These are phyloP conservation scores for Cymbidium sinense DNA, from an alignment of 106 monocot genomes.

Conservation along the genomic window DNA sequence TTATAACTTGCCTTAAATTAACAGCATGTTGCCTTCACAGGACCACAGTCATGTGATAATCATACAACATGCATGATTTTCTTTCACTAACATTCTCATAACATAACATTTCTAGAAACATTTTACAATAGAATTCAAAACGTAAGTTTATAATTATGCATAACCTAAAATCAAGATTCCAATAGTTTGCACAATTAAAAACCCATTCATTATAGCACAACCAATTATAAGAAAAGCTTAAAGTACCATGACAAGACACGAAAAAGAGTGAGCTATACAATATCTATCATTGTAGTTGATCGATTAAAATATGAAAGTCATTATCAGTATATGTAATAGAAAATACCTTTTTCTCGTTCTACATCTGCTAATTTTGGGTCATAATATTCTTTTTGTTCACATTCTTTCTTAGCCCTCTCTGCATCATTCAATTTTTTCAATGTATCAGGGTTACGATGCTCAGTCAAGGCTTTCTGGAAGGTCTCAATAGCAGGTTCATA, in stretches of 20 bases:
- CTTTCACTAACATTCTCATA: no score
- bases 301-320: not conserved
- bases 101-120: no score
- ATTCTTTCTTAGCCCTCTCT: conserved; percentile 80
- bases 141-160: not conserved
- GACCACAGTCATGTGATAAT: no score
- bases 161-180: not conserved
- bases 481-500: conserved; percentile 81
- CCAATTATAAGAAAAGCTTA: no score
- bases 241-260: no score
- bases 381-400: conserved; percentile 84
- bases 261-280: no score
- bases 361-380: conserved; percentile 89
- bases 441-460: conserved; percentile 90
- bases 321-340: not conserved
- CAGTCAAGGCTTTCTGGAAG: conserved; percentile 91
- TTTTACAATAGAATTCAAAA: not conserved
- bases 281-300: not conserved
- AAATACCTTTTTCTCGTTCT: conserved; percentile 88
- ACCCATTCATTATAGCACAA: not conserved
- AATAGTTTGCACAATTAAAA: not conserved
- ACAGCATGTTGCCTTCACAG: no score
- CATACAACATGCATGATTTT: no score
- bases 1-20: no score
- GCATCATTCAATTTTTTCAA: conserved; percentile 87